Percentiles rank a stretch among this genome's conserved stretches.
Evolutionary conservation across 129 eudicot species (phyloP).

Genomic region (Saposhnikovia divaricata): DNA sequence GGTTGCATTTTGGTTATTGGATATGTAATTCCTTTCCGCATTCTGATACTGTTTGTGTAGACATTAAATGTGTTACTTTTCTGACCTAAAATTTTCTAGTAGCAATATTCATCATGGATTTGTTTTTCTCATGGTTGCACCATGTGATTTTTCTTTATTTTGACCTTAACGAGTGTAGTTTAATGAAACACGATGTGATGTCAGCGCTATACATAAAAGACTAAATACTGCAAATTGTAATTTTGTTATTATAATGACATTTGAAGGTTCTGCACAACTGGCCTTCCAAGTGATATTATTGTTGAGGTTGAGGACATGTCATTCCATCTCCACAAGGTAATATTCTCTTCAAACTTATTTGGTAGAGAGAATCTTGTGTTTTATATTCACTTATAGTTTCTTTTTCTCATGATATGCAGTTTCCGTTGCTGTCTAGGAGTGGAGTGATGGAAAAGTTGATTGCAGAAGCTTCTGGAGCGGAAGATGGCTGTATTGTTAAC

Average conservation of each 20-base stretch:
- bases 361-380: background rate
- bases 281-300: slow-evolving; percentile 81
- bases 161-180: no score
- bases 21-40: background rate
- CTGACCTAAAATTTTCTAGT: background rate
- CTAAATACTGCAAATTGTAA: slow-evolving; percentile 4
- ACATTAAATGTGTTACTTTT: no score
- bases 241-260: background rate
- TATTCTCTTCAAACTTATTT: background rate
- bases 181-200: background rate
- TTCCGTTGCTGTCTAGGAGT: slow-evolving; percentile 89
- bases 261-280: slow-evolving; percentile 84
- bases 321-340: slow-evolving; percentile 94
- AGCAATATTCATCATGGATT: background rate
- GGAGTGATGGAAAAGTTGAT: slow-evolving; percentile 79
- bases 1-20: background rate
- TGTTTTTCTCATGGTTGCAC: background rate
- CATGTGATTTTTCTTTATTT: background rate
- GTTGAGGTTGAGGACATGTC: slow-evolving; percentile 92
- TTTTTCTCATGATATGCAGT: slow-evolving; percentile 33
- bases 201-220: background rate
- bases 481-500: slow-evolving; percentile 41
- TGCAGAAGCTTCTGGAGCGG: slow-evolving; percentile 60
- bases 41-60: background rate
- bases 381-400: slow-evolving; percentile 3